Evolutionary conservation across 345 rosid species (phyloP).

Genomic region (Eucalyptus pumila): DNA sequence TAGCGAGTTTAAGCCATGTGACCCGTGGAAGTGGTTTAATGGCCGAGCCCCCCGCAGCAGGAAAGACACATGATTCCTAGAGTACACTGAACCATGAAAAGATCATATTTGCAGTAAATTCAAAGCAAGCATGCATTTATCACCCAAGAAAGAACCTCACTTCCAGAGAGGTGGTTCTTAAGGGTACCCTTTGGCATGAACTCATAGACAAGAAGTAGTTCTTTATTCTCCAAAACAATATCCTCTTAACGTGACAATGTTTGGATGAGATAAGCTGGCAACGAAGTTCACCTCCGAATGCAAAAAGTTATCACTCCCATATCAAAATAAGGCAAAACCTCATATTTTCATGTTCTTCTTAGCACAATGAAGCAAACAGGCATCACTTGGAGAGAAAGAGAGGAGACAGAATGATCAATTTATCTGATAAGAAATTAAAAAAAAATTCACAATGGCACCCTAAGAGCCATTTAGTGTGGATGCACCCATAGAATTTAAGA

Average conservation of each 20-base stretch:
- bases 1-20: not conserved
- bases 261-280: not conserved
- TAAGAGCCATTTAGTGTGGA: not conserved
- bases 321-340: not conserved
- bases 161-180: slow-evolving; percentile 1
- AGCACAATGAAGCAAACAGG: not conserved
- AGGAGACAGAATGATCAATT: not conserved
- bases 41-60: not conserved
- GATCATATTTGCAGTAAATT: not conserved
- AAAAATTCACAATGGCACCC: not conserved
- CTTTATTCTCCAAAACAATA: not conserved
- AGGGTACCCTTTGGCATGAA: slow-evolving; percentile 2
- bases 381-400: not conserved
- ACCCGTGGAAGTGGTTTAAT: not conserved
- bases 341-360: not conserved
- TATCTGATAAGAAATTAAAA: not conserved
- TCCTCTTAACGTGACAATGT: not conserved
- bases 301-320: not conserved
- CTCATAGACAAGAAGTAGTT: slow-evolving; percentile 5
- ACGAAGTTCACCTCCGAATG: slow-evolving; percentile 1
- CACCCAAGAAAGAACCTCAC: not conserved
- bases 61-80: not conserved
- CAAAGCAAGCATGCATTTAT: not conserved
- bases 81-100: not conserved
- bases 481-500: not conserved